Evolutionary conservation across 148 eudicot genomes (phyloP).

Genomic region (Mesembryanthemum crystallinum): DNA sequence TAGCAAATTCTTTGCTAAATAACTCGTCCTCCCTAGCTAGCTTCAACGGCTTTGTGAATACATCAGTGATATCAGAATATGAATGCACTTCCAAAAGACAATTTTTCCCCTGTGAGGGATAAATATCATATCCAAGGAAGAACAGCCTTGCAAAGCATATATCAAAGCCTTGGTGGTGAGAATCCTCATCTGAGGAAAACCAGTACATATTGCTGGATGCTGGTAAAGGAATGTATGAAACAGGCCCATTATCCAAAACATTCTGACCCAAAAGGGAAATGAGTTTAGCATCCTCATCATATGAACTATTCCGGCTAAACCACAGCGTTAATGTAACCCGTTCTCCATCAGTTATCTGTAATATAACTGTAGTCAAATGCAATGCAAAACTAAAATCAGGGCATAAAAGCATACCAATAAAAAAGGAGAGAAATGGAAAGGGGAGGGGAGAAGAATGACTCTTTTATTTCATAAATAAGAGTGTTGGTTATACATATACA

Average conservation of each 20-base stretch:
- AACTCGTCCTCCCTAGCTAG: conserved; percentile 48
- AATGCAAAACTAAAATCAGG: not conserved
- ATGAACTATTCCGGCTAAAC: conserved; percentile 77
- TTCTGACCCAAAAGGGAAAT: conserved; percentile 48
- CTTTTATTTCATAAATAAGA: not conserved
- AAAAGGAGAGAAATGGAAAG: not conserved
- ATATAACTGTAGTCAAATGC: conserved; percentile 7
- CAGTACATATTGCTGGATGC: conserved; percentile 91
- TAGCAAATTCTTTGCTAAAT: conserved; percentile 48
- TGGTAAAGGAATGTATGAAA: conserved; percentile 47
- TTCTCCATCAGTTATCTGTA: conserved; percentile 81
- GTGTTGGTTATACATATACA: not conserved
- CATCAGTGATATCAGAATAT: conserved; percentile 32
- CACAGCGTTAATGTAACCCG: conserved; percentile 82
- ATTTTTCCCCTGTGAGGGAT: conserved; percentile 28
- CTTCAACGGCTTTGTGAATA: conserved; percentile 46
- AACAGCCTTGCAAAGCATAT: conserved; percentile 69
- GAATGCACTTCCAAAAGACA: conserved; percentile 25
- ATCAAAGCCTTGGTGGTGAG: conserved; percentile 65
- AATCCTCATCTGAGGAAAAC: conserved; percentile 60
- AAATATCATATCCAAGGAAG: conserved; percentile 55
- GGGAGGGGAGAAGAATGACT: not conserved
- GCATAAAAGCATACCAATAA: not conserved
- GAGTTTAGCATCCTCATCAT: conserved; percentile 87
- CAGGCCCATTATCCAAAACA: conserved; percentile 22